These are phyloP conservation scores for Parathielavia hyrcaniae DNA, from an alignment of 495 filamentous ascomycete genomes.

Conservation along the genomic window DNA sequence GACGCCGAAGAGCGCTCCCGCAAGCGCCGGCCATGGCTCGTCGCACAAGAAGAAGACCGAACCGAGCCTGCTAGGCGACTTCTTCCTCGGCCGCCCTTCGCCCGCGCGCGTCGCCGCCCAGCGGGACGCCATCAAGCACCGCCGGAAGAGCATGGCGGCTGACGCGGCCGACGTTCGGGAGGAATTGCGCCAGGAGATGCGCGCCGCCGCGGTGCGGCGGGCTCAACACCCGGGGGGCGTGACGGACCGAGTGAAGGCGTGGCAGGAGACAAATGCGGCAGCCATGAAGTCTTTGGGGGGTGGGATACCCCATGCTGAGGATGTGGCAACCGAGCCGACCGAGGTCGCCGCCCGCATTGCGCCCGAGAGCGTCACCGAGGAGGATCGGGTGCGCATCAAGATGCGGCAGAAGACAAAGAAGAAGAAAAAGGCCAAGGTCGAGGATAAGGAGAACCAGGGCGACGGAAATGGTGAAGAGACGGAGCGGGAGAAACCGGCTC, in stretches of 20 bases:
- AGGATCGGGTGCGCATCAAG: slow-evolving; percentile 46
- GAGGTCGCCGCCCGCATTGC: slow-evolving; percentile 41
- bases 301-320: slow-evolving; percentile 34
- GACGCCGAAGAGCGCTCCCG: slow-evolving; percentile 42
- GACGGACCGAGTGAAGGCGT: slow-evolving; percentile 62
- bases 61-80: slow-evolving; percentile 48
- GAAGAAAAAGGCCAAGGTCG: slow-evolving; percentile 26
- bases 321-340: slow-evolving; percentile 39
- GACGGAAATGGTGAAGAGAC: slow-evolving; percentile 25
- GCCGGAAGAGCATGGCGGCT: slow-evolving; percentile 37
- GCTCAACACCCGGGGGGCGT: slow-evolving; percentile 50
- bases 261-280: slow-evolving; percentile 64
- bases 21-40: slow-evolving; percentile 24
- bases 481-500: slow-evolving; percentile 27
- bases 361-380: slow-evolving; percentile 45
- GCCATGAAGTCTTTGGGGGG: slow-evolving; percentile 40
- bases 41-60: slow-evolving; percentile 33
- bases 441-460: slow-evolving; percentile 23
- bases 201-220: slow-evolving; percentile 40
- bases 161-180: slow-evolving; percentile 38
- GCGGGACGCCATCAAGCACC: slow-evolving; percentile 35
- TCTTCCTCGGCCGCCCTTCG: slow-evolving; percentile 48
- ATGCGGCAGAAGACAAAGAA: slow-evolving; percentile 37
- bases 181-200: slow-evolving; percentile 46
- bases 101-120: slow-evolving; percentile 40